Conservation (phyloP, 805 yeast species). For the Zygotorulaspora chibaensis region DNA sequence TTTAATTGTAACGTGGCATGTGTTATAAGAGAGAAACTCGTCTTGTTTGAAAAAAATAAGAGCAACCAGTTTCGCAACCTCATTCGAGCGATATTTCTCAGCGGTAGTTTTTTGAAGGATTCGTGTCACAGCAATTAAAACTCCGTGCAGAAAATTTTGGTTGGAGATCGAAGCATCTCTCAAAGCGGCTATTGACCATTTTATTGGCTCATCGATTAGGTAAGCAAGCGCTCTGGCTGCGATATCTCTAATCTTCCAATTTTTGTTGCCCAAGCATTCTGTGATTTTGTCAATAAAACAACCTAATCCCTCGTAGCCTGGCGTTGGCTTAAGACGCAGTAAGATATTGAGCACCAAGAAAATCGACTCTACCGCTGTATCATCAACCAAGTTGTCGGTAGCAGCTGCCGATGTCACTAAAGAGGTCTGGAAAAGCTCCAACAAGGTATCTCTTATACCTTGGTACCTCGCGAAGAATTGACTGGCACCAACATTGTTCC, state of each 20-base stretch:
- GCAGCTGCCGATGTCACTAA: slow-evolving; percentile 8
- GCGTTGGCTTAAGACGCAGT: slow-evolving; percentile 60
- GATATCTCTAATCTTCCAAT: slow-evolving; percentile 87
- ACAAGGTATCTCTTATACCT: slow-evolving; percentile 47
- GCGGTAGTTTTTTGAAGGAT: slow-evolving; percentile 19
- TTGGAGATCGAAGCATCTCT: slow-evolving; percentile 17
- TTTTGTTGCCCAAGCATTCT: slow-evolving; percentile 45
- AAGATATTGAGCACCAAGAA: slow-evolving; percentile 75
- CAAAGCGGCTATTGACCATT: slow-evolving; percentile 32
- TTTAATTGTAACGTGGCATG: slow-evolving; percentile 35
- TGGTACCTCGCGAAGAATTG: slow-evolving; percentile 66
- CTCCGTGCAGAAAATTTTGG: slow-evolving; percentile 58
- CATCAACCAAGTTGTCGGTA: background rate
- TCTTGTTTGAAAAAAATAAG: background rate
- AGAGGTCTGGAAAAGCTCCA: slow-evolving; percentile 39
- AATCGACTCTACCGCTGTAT: slow-evolving; percentile 49
- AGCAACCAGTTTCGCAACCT: background rate
- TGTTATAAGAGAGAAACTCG: slow-evolving; percentile 7
- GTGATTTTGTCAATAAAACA: slow-evolving; percentile 49
- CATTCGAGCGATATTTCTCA: background rate
- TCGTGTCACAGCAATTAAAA: slow-evolving; percentile 45
- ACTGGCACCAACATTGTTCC: slow-evolving; percentile 49
- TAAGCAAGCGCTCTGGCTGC: slow-evolving; percentile 68
- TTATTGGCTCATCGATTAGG: slow-evolving; percentile 37
- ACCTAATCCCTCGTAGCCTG: slow-evolving; percentile 48